These are phyloP conservation scores for Termitomyces heimii DNA, from an alignment of 768 basidiomycete species.

Conservation along the genomic window DNA sequence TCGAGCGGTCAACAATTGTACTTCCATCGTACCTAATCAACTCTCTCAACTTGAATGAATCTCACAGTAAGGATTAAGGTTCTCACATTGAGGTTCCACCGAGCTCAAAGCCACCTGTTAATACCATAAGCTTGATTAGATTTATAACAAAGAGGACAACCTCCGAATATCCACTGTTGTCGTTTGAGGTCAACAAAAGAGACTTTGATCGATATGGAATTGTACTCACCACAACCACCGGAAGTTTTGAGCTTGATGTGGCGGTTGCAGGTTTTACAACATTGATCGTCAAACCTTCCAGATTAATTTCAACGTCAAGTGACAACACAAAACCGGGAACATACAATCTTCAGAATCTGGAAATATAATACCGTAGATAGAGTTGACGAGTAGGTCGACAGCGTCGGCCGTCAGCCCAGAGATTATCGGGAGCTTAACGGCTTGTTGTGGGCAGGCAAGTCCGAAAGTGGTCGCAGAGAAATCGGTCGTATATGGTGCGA, in stretches of 20 bases:
- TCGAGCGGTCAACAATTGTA: slow-evolving; percentile 36
- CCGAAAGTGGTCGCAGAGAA: slow-evolving; percentile 35
- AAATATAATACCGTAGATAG: slow-evolving; percentile 18
- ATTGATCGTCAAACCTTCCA: slow-evolving; percentile 34
- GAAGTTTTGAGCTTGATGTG: slow-evolving; percentile 28
- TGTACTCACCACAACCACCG: slow-evolving; percentile 31
- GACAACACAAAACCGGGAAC: slow-evolving; percentile 9
- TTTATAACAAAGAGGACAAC: slow-evolving; percentile 5
- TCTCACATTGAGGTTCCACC: slow-evolving; percentile 30
- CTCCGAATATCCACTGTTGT: slow-evolving; percentile 30
- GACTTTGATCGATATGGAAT: neutral
- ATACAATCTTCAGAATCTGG: slow-evolving; percentile 39
- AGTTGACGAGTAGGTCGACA: slow-evolving; percentile 23
- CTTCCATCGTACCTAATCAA: slow-evolving; percentile 33
- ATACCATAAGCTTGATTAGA: neutral
- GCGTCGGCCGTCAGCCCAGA: slow-evolving; percentile 21
- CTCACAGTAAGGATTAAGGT: slow-evolving; percentile 13
- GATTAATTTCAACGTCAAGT: slow-evolving; percentile 15
- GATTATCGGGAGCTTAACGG: slow-evolving; percentile 24
- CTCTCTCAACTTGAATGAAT: neutral
- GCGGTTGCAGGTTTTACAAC: slow-evolving; percentile 30
- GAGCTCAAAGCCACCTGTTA: slow-evolving; percentile 23
- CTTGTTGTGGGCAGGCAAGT: slow-evolving; percentile 42
- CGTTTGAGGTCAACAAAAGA: neutral
- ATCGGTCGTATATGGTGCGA: slow-evolving; percentile 29